A percentile compares a stretch with the other conserved stretches of the same genome.
phyloP scores from a whole-genome alignment of 2,329 filamentous ascomycete species.

The Microdochium trichocladiopsis region DNA sequence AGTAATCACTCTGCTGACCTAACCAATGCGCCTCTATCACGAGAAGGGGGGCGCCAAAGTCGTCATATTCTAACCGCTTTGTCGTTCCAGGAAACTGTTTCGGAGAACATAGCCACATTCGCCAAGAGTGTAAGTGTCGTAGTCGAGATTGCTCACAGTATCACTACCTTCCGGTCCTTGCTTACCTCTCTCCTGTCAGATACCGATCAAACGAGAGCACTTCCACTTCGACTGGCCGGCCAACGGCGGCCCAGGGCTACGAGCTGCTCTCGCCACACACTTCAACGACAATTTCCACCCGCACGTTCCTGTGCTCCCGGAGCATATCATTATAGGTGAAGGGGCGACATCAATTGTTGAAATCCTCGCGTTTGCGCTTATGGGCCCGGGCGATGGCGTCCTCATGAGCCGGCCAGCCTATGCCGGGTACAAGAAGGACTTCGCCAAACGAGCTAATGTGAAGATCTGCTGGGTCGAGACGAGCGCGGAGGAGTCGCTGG shows the following conservation, averaged over 20 bases:
- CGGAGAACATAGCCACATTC: not conserved
- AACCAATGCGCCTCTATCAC: not conserved
- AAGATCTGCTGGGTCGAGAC: constrained; percentile 36
- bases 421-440: constrained; percentile 41
- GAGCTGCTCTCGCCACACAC: constrained; percentile 23
- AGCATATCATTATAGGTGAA: constrained; percentile 24
- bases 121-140: not conserved
- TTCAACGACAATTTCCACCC: constrained; percentile 30
- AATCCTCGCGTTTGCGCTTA: constrained; percentile 29
- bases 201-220: not conserved
- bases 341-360: constrained; percentile 31
- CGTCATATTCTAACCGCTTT: not conserved
- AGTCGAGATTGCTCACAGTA: not conserved
- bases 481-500: constrained; percentile 33
- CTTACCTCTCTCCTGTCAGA: not conserved
- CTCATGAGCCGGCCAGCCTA: constrained; percentile 33
- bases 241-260: constrained; percentile 24
- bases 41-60: not conserved
- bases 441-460: constrained; percentile 32
- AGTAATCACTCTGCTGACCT: not conserved
- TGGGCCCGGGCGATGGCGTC: constrained; percentile 29
- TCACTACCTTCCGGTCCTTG: not conserved
- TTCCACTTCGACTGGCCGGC: not conserved
- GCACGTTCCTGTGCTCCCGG: constrained; percentile 14
- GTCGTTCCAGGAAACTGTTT: not conserved